A percentile compares a stretch with the other conserved stretches of the same genome.
These are phyloP conservation scores for Smithsoniella earleae DNA, from an alignment of 163 green algal species.

Conservation along the genomic window DNA sequence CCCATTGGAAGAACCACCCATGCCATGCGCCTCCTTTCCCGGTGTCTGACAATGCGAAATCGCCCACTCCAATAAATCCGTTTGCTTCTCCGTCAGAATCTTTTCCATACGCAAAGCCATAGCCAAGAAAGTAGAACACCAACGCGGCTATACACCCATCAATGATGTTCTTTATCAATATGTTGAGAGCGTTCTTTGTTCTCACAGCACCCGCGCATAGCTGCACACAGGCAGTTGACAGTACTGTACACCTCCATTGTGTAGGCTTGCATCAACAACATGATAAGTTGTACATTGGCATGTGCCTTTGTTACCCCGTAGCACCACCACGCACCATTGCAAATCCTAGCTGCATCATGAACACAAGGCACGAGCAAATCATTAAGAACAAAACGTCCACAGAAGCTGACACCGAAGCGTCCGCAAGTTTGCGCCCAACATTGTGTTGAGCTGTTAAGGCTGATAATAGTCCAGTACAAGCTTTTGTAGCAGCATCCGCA, in stretches of 20 bases:
- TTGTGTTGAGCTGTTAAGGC: background rate
- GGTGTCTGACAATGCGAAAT: constrained; percentile 46
- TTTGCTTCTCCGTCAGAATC: constrained; percentile 39
- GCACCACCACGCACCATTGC: constrained; percentile 39
- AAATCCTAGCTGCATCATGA: constrained; percentile 65
- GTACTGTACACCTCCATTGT: no score
- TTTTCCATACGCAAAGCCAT: constrained; percentile 55
- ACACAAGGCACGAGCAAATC: constrained; percentile 50
- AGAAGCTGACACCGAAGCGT: background rate
- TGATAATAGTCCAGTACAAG: background rate
- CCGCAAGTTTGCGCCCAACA: background rate
- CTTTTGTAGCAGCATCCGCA: background rate
- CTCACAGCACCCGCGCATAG: constrained; percentile 70
- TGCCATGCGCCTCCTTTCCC: constrained; percentile 32
- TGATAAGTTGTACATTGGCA: background rate
- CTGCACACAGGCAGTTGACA: constrained; percentile 32
- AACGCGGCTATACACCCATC: constrained; percentile 59
- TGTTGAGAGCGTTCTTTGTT: constrained; percentile 81
- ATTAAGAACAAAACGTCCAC: constrained; percentile 51
- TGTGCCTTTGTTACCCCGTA: background rate
- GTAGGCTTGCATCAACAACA: background rate
- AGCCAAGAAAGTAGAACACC: constrained; percentile 59
- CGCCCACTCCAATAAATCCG: constrained; percentile 53
- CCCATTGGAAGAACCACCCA: constrained; percentile 75
- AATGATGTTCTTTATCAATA: constrained; percentile 74